These are phyloP conservation scores for Lentithecium fluviatile DNA, from an alignment of 495 filamentous ascomycete species.

Conservation along the genomic window DNA sequence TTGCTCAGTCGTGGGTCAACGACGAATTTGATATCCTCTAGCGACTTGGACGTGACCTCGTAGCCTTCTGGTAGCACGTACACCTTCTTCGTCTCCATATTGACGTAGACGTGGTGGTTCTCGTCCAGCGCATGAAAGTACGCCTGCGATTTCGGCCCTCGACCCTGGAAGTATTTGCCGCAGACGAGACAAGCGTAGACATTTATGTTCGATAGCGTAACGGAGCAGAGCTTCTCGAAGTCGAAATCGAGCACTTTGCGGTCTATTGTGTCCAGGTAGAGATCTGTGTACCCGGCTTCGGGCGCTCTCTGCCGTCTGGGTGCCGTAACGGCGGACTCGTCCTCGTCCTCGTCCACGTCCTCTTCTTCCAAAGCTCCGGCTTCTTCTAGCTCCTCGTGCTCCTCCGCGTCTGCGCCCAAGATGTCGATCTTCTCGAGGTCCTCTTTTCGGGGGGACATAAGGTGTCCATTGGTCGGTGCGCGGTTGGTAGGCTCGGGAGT, in stretches of 20 bases:
- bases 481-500: slow-evolving; percentile 38
- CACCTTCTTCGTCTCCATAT: slow-evolving; percentile 91
- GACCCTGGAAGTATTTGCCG: slow-evolving; percentile 95
- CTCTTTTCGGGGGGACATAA: slow-evolving; percentile 28
- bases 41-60: slow-evolving; percentile 89
- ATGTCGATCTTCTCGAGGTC: slow-evolving; percentile 36
- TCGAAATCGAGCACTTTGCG: slow-evolving; percentile 86
- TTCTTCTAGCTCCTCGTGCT: slow-evolving; percentile 48
- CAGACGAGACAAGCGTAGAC: slow-evolving; percentile 98
- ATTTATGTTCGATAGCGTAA: slow-evolving; percentile 95
- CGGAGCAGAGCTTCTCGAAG: slow-evolving; percentile 96
- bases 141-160: slow-evolving; percentile 89
- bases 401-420: slow-evolving; percentile 36
- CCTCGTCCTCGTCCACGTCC: slow-evolving; percentile 44
- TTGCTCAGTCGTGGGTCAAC: slow-evolving; percentile 86
- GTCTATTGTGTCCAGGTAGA: slow-evolving; percentile 97
- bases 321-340: slow-evolving; percentile 46
- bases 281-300: slow-evolving; percentile 84
- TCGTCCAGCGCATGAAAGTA: slow-evolving; percentile 97
- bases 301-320: slow-evolving; percentile 66
- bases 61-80: slow-evolving; percentile 97
- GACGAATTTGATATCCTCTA: slow-evolving; percentile 98
- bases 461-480: slow-evolving; percentile 43
- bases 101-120: slow-evolving; percentile 95
- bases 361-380: slow-evolving; percentile 44